Base-by-base conservation (phyloP, 352 stramenopile genomes). In the Pythium phragmitis region DNA sequence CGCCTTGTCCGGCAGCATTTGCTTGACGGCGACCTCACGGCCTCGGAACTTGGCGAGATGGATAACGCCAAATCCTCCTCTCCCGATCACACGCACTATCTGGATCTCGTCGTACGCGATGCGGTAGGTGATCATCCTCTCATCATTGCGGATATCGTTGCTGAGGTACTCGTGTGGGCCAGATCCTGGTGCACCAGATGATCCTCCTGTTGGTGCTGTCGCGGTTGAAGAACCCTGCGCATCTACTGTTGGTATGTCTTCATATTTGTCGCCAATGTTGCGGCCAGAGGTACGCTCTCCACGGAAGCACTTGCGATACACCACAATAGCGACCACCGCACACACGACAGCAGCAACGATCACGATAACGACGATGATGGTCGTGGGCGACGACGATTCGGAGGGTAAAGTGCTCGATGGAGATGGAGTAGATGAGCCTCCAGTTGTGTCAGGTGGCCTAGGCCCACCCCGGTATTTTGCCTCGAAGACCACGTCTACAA, bases 111-210 rank as follows among this genome's bases (percentile, higher is more conserved):
- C 26, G 26, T 30, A 30, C 26, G 26, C 26, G 26, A 30, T 30
- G 26, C 26, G 26, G 26, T 30, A 30, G 2, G 26, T 30, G 26
- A 30, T 30, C 26, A 30, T 30, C 1, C 26, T 30, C 26, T 30
- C 26, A 1, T 30, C 26, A 2, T 30, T 30, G 26, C 61, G 67
- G 53, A 74, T 46, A 16, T 74, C 67, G 50, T 74, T 69, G 37
- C 3, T 28, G 4, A 73, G 46, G 28, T 73, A 69, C 17, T 65
- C 60, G 6, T 60, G 54, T 2, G 61, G 45, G 30, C 37, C 9
- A 53, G 34, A 23, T n/a, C 37, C 53, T 0, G 36, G 26, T 34
- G 48, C 5, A 8, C 23, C 16, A 16, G 41, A 52, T 1, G 37
- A 21, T 21, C 17, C 26, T 5, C 26, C n/a, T n/a, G 48, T 57